Conservation (phyloP, 306 rosid species). For the Medicago lupulina region DNA sequence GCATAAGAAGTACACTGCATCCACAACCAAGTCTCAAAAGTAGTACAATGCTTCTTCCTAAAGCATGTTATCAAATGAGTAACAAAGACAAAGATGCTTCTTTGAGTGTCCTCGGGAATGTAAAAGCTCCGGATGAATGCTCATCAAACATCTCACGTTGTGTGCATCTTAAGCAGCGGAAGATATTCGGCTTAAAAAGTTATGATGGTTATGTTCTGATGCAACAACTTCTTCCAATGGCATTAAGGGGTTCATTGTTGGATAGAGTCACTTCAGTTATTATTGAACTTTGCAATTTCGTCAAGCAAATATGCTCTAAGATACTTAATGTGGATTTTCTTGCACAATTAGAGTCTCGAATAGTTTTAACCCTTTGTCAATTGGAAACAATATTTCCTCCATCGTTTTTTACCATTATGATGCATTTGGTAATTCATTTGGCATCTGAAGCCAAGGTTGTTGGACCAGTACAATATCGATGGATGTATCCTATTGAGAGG, state of each 20-base stretch:
- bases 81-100: conserved; percentile 1
- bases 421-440: conserved; percentile 16
- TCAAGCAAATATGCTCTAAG: neutral
- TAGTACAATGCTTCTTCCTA: neutral
- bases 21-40: neutral
- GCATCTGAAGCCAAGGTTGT: neutral
- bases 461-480: neutral
- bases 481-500: conserved; percentile 1
- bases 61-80: conserved; percentile 1
- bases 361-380: neutral
- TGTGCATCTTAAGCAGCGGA: neutral
- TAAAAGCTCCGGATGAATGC: neutral
- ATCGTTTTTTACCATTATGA: neutral
- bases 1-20: conserved; percentile 23
- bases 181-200: conserved; percentile 8
- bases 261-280: no score
- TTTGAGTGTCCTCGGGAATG: neutral
- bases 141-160: conserved; percentile 12
- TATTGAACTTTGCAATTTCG: neutral
- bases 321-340: conserved; percentile 1
- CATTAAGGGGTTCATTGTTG: neutral
- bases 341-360: neutral
- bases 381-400: neutral
- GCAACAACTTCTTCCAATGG: neutral
- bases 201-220: neutral